phyloP scores from a whole-genome alignment of 345 rosid genomes.

The Bruguiera gymnorhiza region DNA sequence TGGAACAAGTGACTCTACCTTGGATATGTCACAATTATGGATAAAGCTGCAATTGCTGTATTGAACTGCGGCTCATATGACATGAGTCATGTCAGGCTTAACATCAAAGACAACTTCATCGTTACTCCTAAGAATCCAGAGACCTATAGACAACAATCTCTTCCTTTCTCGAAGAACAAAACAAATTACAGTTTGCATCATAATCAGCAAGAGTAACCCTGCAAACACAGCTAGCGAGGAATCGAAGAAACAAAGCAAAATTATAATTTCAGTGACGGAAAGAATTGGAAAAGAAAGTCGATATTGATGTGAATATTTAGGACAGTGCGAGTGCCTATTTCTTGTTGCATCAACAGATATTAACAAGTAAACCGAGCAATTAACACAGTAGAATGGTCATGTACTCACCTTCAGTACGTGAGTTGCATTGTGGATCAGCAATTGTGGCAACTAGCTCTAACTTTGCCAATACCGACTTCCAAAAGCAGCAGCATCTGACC shows the following conservation, averaged over 20 bases:
- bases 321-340: too few species aligned
- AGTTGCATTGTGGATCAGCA: too few species aligned
- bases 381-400: too few species aligned
- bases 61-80: constrained; percentile 38
- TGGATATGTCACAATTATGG: constrained; percentile 76
- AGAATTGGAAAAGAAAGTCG: background rate
- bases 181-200: constrained; percentile 50
- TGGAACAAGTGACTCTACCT: constrained; percentile 42
- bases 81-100: constrained; percentile 70
- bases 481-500: too few species aligned
- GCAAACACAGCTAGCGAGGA: constrained; percentile 3
- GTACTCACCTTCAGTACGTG: too few species aligned
- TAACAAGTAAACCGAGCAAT: background rate
- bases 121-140: constrained; percentile 67
- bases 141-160: constrained; percentile 74
- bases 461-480: too few species aligned
- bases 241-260: constrained; percentile 15
- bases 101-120: constrained; percentile 65
- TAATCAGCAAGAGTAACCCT: constrained; percentile 82
- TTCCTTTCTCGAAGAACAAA: constrained; percentile 61
- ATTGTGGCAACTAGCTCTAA: too few species aligned
- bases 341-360: background rate
- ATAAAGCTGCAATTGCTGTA: constrained; percentile 81
- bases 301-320: too few species aligned
- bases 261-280: background rate